Base-by-base conservation (phyloP, 176 grass and related monocot species). In the Oryza meridionalis region DNA sequence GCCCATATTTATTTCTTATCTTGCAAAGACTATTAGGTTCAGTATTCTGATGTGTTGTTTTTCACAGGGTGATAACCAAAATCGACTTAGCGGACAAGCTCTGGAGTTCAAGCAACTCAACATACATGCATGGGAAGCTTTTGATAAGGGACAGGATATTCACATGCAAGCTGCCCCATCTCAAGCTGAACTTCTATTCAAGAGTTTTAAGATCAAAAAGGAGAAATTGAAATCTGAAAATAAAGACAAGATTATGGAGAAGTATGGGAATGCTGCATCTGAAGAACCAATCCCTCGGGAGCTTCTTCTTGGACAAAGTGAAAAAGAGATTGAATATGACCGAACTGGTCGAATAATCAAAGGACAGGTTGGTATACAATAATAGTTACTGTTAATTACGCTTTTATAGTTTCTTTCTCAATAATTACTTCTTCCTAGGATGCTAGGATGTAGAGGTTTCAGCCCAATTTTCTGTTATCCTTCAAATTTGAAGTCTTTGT, bases 151-250 rank as follows among this genome's bases (percentile, higher is more conserved):
- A 1, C 96, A 98, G 68, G 93, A 98, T 91, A 92, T 95, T 65
- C 96, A 98, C 80, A 93, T 98, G 96, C 93, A 98, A 85, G 93
- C 93, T 42, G 89, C 96, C 31, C 96, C 96, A 66, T 95, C 96
- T 84, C 96, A 98, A 77, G 96, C 96, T 81, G 93, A 98, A 88
- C 78, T 95, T 62, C 85, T 98, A 29, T 94, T 87, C 47, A 93
- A 86, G 83, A 95, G 90, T 63, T 95, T 90, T 82, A 85, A 94
- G 66, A 11, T 98, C 49, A 95, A 93, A 37, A 98, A 95, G 78
- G 96, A 95, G 24, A 93, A 94, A 79, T 27, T 95, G 82, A 94
- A 95, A 75, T 90, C 83, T 51, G 91, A 92, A 75, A 91, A 73
- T 11, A 95, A 98, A 77, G 96, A 98, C 76, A 95, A 92, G 67